Percentiles rank a stretch among this genome's conserved stretches.
phyloP scores from a whole-genome alignment of 2,329 filamentous ascomycete species.

The Colletotrichum tamarilloi region DNA sequence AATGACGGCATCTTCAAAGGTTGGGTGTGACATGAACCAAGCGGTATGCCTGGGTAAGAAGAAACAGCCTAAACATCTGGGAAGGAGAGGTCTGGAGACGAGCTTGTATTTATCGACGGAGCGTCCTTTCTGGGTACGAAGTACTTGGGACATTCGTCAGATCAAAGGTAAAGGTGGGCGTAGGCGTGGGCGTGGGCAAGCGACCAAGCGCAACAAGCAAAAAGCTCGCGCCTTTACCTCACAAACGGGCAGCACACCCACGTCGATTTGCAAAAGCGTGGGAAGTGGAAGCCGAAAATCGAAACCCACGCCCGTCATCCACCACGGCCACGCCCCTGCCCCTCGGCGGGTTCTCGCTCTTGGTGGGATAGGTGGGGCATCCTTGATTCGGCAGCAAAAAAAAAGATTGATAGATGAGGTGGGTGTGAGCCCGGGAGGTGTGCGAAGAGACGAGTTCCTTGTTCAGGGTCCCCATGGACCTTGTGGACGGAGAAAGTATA shows the following conservation, averaged over 20 bases:
- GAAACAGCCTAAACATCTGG: constrained; percentile 22
- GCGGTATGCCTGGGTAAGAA: constrained; percentile 54
- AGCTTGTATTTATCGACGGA: constrained; percentile 34
- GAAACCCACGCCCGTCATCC: not conserved
- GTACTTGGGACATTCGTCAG: constrained; percentile 18
- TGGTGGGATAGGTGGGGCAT: constrained; percentile 22
- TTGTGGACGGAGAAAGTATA: constrained; percentile 29
- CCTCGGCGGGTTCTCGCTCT: constrained; percentile 11
- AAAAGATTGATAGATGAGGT: not conserved
- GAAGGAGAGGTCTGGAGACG: constrained; percentile 30
- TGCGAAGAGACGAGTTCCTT: constrained; percentile 20
- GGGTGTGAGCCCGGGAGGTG: constrained; percentile 1
- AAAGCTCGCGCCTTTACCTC: constrained; percentile 28
- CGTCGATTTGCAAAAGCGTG: not conserved
- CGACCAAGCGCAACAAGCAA: constrained; percentile 26
- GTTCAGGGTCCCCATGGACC: constrained; percentile 32
- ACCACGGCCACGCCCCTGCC: constrained; percentile 2
- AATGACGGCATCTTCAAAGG: constrained; percentile 64
- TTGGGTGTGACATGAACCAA: constrained; percentile 65
- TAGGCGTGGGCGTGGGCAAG: constrained; percentile 2
- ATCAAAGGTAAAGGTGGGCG: constrained; percentile 20
- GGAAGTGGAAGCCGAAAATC: not conserved
- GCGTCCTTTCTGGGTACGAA: constrained; percentile 22
- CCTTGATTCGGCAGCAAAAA: constrained; percentile 14
- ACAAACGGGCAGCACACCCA: constrained; percentile 31